These are phyloP conservation scores for Curvularia sp. DNA, from an alignment of 2,329 filamentous ascomycete species.

Conservation along the genomic window DNA sequence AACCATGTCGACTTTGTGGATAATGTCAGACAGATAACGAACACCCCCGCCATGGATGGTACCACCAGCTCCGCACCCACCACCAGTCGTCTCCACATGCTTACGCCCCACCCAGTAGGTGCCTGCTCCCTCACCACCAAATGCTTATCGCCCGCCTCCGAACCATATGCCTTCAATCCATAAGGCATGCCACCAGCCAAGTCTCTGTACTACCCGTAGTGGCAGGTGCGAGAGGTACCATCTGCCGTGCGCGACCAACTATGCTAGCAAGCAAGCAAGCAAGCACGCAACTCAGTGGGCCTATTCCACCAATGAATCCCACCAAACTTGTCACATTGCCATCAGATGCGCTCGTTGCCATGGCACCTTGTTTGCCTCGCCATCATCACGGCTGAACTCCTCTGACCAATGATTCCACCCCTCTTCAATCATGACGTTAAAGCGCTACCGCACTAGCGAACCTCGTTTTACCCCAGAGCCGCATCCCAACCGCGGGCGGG, in stretches of 20 bases:
- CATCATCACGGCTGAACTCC: background rate
- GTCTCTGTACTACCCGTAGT: background rate
- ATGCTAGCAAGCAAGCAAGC: background rate
- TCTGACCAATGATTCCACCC: background rate
- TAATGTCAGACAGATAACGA: slow-evolving; percentile 11
- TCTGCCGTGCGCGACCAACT: slow-evolving; percentile 15
- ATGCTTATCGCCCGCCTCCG: slow-evolving; percentile 23
- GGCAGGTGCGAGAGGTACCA: slow-evolving; percentile 1
- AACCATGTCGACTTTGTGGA: slow-evolving; percentile 2
- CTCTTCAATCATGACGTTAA: slow-evolving; percentile 16
- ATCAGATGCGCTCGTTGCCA: slow-evolving; percentile 8
- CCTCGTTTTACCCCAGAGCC: slow-evolving; percentile 33
- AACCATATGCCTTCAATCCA: slow-evolving; percentile 18
- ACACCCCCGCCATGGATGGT: background rate
- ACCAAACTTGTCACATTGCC: slow-evolving; percentile 15
- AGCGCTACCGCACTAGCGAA: slow-evolving; percentile 26
- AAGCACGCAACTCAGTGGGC: background rate
- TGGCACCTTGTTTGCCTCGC: background rate
- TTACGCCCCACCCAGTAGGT: slow-evolving; percentile 18
- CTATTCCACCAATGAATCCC: background rate
- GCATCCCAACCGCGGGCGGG: slow-evolving; percentile 26
- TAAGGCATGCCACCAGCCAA: slow-evolving; percentile 11
- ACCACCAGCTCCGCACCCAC: slow-evolving; percentile 1
- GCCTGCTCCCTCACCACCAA: slow-evolving; percentile 2
- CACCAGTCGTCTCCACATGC: slow-evolving; percentile 9